phyloP scores from a whole-genome alignment of 345 rosid genomes.

The Hypericum perforatum region DNA sequence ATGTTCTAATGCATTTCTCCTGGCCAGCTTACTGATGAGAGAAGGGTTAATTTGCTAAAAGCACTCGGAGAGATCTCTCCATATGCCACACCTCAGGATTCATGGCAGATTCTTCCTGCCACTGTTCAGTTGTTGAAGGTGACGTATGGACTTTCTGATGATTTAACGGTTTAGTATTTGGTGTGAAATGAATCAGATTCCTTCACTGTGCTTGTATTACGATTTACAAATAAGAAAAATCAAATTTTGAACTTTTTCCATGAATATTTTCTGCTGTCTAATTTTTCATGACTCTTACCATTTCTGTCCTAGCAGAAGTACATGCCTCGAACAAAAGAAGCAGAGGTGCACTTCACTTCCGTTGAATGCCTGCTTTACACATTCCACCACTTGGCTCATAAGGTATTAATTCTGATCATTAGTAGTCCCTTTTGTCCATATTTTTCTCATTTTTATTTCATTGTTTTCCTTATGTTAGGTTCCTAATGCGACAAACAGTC shows the following conservation, averaged over 20 bases:
- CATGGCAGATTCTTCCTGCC: slow-evolving; percentile 89
- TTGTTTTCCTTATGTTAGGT: slow-evolving; percentile 39
- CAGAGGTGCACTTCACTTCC: slow-evolving; percentile 89
- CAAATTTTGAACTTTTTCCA: too few relatives aligned
- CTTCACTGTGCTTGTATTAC: not conserved
- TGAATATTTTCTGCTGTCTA: too few relatives aligned
- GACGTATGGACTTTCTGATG: too few relatives aligned
- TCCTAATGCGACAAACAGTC: slow-evolving; percentile 92
- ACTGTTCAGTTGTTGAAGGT: slow-evolving; percentile 86
- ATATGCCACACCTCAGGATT: slow-evolving; percentile 80
- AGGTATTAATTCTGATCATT: slow-evolving; percentile 35
- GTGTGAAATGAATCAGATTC: not conserved
- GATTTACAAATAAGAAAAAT: too few relatives aligned
- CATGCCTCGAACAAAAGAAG: slow-evolving; percentile 90
- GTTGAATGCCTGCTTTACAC: slow-evolving; percentile 88
- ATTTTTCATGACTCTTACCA: not conserved
- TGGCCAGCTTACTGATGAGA: slow-evolving; percentile 84
- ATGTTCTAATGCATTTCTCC: slow-evolving; percentile 4
- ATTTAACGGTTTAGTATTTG: not conserved
- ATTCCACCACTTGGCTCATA: slow-evolving; percentile 85
- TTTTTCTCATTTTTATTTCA: slow-evolving; percentile 15
- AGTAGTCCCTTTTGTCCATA: not conserved
- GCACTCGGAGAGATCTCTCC: slow-evolving; percentile 91
- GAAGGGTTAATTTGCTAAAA: slow-evolving; percentile 93
- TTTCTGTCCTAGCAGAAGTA: slow-evolving; percentile 45